Conservation (phyloP, 257 asterid species). For the Phtheirospermum japonicum region DNA sequence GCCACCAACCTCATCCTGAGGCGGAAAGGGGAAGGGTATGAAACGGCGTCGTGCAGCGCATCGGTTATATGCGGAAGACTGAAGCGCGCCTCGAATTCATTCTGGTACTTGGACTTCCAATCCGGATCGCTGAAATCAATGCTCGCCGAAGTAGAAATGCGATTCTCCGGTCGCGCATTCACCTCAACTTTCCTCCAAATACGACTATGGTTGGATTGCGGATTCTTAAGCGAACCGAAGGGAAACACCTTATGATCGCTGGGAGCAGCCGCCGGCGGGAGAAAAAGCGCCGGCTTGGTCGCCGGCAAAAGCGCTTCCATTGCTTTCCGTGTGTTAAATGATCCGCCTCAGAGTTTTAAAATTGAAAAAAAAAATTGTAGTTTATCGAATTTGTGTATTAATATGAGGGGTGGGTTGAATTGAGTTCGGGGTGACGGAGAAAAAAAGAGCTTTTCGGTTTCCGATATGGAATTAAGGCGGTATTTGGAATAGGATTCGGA, state of each 20-base stretch:
- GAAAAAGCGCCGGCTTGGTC: constrained; percentile 40
- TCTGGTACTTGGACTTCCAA: constrained; percentile 69
- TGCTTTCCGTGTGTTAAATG: neutral
- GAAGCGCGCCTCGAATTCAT: constrained; percentile 69
- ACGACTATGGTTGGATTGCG: constrained; percentile 13
- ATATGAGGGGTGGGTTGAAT: neutral
- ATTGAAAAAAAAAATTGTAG: no score
- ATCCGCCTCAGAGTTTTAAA: neutral
- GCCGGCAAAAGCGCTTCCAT: constrained; percentile 65
- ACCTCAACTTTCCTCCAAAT: constrained; percentile 30
- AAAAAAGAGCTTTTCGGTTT: no score
- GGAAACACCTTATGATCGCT: constrained; percentile 29
- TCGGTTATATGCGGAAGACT: constrained; percentile 67
- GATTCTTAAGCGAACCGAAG: constrained; percentile 12
- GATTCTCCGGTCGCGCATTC: constrained; percentile 32
- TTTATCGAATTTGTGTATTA: neutral
- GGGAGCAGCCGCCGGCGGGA: constrained; percentile 24
- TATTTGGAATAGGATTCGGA: no score
- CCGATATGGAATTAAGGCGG: no score
- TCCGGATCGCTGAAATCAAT: constrained; percentile 72
- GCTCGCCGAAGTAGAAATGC: constrained; percentile 21
- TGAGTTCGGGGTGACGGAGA: neutral
- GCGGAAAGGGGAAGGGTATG: constrained; percentile 80
- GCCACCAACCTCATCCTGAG: constrained; percentile 64
- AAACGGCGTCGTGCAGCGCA: constrained; percentile 51